Percentiles rank a stretch among this genome's conserved stretches.
phyloP scores from a whole-genome alignment of 2,329 filamentous ascomycete genomes.

The Fusarium algeriense region DNA sequence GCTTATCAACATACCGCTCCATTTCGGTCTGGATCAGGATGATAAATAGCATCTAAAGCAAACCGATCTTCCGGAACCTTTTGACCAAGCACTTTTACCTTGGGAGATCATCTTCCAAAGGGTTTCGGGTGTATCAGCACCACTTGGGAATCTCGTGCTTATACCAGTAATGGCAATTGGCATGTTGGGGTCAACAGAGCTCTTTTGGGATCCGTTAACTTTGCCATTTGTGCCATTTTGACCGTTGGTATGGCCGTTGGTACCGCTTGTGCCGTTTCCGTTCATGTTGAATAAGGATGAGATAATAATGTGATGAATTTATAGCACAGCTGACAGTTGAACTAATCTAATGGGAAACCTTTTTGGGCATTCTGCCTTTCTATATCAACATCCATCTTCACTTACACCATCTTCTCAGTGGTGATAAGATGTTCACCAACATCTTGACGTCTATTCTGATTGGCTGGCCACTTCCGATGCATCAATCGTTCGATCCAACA shows the following conservation, averaged over 20 bases:
- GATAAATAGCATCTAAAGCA: neutral
- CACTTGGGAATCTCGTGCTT: neutral
- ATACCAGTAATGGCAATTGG: slow-evolving; percentile 2
- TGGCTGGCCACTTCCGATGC: neutral
- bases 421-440: neutral
- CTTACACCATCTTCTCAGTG: neutral
- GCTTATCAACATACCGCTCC: neutral
- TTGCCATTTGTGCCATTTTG: neutral
- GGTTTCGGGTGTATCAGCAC: neutral
- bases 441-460: neutral
- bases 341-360: neutral
- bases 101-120: neutral
- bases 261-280: neutral
- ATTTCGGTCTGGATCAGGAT: neutral
- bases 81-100: neutral
- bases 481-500: slow-evolving; percentile 1
- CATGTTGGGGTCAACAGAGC: neutral
- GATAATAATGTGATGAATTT: neutral
- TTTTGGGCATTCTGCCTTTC: neutral
- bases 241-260: neutral
- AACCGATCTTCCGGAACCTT: neutral
- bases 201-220: neutral
- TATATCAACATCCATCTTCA: neutral
- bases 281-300: slow-evolving; percentile 10
- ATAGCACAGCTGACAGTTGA: too few species aligned